phyloP scores from a whole-genome alignment of 2,329 filamentous ascomycete species.

The Colletotrichum sojae region DNA sequence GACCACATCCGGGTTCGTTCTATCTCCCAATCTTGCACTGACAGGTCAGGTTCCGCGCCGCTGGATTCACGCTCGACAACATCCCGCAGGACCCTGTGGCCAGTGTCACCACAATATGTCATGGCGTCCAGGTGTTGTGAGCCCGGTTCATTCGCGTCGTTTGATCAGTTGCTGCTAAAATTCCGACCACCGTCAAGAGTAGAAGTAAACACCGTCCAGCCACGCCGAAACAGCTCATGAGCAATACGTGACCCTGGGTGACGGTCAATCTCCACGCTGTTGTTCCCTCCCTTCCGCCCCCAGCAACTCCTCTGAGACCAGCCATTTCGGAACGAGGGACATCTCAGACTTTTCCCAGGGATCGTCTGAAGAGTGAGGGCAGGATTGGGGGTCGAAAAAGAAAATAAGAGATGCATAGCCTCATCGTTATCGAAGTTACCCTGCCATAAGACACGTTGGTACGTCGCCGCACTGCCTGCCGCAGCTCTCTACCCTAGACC shows the following conservation, averaged over 20 bases:
- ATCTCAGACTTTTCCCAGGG: background rate
- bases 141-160: constrained; percentile 3
- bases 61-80: background rate
- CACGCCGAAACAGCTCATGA: background rate
- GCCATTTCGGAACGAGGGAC: background rate
- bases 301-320: background rate
- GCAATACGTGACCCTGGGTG: background rate
- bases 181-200: constrained; percentile 3
- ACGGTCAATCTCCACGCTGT: background rate
- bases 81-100: background rate
- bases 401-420: constrained; percentile 23
- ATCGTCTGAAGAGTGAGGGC: background rate
- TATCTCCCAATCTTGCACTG: constrained; percentile 4
- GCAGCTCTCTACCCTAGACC: background rate
- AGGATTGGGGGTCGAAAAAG: background rate
- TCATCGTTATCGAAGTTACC: constrained; percentile 7
- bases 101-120: background rate
- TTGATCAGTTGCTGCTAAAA: background rate
- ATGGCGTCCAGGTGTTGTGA: background rate
- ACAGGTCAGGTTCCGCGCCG: constrained; percentile 6
- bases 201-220: constrained; percentile 1
- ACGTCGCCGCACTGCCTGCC: constrained; percentile 1
- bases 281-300: background rate
- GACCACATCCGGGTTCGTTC: constrained; percentile 1
- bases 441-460: background rate